A percentile compares a stretch with the other conserved stretches of the same genome.
These are phyloP conservation scores for Brassica juncea DNA, from an alignment of 345 rosid genomes.

Conservation along the genomic window DNA sequence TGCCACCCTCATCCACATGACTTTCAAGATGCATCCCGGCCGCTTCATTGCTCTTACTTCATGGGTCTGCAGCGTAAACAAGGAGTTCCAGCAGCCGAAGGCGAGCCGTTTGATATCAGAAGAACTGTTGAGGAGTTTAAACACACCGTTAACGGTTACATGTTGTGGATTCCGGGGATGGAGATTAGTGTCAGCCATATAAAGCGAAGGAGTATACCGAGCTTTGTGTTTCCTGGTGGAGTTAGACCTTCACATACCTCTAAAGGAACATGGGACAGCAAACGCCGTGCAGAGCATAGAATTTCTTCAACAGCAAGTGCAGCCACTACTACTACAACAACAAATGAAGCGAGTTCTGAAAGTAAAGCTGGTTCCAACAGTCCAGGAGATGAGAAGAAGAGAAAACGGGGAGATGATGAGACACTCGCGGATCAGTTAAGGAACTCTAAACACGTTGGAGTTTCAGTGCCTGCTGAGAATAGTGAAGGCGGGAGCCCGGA, in stretches of 20 bases:
- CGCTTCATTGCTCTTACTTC: constrained; percentile 72
- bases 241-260: constrained; percentile 67
- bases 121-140: constrained; percentile 89
- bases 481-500: constrained; percentile 46
- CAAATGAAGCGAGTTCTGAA: constrained; percentile 53
- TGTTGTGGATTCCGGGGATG: constrained; percentile 78
- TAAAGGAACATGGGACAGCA: constrained; percentile 73
- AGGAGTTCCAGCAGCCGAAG: constrained; percentile 76
- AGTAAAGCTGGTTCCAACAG: constrained; percentile 61
- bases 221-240: constrained; percentile 86
- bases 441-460: constrained; percentile 38
- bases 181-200: constrained; percentile 76
- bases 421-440: constrained; percentile 40
- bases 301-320: constrained; percentile 49
- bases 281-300: constrained; percentile 53
- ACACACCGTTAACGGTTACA: constrained; percentile 61
- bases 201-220: constrained; percentile 68
- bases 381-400: constrained; percentile 60
- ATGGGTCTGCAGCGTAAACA: constrained; percentile 98
- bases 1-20: constrained; percentile 95
- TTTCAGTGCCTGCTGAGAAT: constrained; percentile 48
- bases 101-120: constrained; percentile 86
- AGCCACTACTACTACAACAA: constrained; percentile 33
- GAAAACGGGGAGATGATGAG: constrained; percentile 58
- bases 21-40: constrained; percentile 70